Evolutionary conservation across 305 asterid species (phyloP).

Genomic region (Lippia alba): DNA sequence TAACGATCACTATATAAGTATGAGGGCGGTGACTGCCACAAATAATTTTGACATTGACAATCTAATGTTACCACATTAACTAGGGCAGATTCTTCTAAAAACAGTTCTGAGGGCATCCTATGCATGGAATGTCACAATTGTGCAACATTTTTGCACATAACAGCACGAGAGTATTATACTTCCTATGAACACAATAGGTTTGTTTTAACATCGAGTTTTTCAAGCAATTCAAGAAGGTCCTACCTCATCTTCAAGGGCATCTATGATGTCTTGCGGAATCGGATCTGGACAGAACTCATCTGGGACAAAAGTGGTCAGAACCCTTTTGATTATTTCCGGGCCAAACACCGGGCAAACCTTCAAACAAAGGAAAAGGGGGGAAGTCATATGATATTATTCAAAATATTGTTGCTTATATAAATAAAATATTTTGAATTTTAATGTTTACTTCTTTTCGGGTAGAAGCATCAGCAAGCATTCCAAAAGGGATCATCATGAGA

Average conservation of each 20-base stretch:
- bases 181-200: background rate
- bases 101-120: too few relatives aligned
- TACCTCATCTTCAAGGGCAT: slow-evolving; percentile 80
- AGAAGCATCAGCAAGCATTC: slow-evolving; percentile 82
- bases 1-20: too few relatives aligned
- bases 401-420: background rate
- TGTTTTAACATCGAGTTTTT: background rate
- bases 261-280: slow-evolving; percentile 66
- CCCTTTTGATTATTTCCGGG: slow-evolving; percentile 70
- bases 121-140: too few relatives aligned
- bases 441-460: slow-evolving; percentile 71
- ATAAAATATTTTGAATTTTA: background rate
- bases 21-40: too few relatives aligned
- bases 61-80: too few relatives aligned
- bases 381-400: background rate
- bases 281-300: slow-evolving; percentile 93
- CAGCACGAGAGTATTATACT: too few relatives aligned
- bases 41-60: too few relatives aligned
- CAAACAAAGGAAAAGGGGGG: slow-evolving; percentile 23
- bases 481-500: slow-evolving; percentile 95
- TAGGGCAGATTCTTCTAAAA: too few relatives aligned
- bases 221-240: slow-evolving; percentile 29
- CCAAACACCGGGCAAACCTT: slow-evolving; percentile 90
- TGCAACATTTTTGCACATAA: too few relatives aligned
- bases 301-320: slow-evolving; percentile 68